These are phyloP conservation scores for Vigna hirtella DNA, from an alignment of 306 rosid species.

Conservation along the genomic window DNA sequence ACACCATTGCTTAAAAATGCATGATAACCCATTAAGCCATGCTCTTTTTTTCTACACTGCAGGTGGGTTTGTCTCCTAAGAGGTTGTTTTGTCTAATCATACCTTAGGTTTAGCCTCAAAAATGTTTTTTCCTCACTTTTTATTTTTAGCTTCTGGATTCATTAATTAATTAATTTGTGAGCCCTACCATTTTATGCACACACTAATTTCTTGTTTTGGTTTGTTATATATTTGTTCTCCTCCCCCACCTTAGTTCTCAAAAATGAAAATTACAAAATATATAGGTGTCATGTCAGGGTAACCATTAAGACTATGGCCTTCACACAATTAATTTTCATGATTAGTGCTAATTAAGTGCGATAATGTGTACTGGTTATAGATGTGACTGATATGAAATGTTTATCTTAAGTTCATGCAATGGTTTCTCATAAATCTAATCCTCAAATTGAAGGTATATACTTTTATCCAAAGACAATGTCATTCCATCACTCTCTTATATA, in stretches of 20 bases:
- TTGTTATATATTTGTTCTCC: background rate
- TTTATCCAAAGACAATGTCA: no score
- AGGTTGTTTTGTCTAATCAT: conserved; percentile 51
- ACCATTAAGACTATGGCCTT: background rate
- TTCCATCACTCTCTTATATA: no score
- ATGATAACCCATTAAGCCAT: background rate
- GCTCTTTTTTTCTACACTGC: conserved; percentile 25
- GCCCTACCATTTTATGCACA: background rate
- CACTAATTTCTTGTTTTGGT: background rate
- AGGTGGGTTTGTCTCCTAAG: conserved; percentile 54
- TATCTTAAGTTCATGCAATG: background rate
- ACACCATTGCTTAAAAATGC: conserved; percentile 4
- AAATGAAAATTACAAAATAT: background rate
- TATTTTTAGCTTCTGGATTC: background rate
- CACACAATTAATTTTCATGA: background rate
- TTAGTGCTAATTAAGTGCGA: background rate
- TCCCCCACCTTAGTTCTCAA: background rate
- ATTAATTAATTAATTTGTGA: background rate
- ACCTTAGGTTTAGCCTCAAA: background rate
- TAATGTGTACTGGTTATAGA: background rate
- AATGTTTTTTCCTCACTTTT: background rate
- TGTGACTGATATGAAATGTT: background rate
- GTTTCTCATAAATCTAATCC: background rate
- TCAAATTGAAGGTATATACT: background rate
- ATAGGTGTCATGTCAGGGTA: background rate